Evolutionary conservation across 2,329 filamentous ascomycete genomes (phyloP).

Genomic region (Pseudogymnoascus sp.): DNA sequence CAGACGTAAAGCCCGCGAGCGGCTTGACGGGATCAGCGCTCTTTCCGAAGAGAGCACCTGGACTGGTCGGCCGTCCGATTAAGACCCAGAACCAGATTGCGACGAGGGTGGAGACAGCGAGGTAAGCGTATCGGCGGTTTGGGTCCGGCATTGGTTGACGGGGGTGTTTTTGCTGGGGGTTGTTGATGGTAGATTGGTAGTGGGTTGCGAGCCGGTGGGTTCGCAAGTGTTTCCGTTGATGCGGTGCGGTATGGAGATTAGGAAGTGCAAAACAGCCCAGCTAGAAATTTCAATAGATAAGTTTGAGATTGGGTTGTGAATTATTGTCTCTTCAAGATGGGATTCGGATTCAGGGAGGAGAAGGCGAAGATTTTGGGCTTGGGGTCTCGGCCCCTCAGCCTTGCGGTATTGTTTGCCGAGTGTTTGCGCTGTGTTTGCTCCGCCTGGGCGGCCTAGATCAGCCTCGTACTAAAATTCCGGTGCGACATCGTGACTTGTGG

Average conservation of each 20-base stretch:
- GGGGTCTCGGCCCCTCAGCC: slow-evolving; percentile 7
- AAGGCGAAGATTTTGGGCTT: not conserved
- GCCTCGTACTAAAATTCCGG: slow-evolving; percentile 4
- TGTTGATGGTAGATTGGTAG: not conserved
- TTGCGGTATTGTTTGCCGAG: not conserved
- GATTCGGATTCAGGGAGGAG: not conserved
- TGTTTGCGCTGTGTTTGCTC: slow-evolving; percentile 1
- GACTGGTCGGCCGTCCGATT: slow-evolving; percentile 15
- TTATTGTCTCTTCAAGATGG: not conserved
- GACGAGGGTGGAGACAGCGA: slow-evolving; percentile 15
- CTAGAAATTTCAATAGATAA: not conserved
- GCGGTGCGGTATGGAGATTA: not conserved
- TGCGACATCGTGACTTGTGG: not conserved
- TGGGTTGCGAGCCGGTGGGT: not conserved
- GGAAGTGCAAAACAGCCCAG: not conserved
- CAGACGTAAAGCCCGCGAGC: not conserved
- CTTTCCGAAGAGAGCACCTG: not conserved
- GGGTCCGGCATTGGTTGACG: not conserved
- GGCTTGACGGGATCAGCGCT: not conserved
- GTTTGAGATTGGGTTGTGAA: not conserved
- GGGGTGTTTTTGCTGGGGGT: not conserved
- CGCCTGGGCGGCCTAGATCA: not conserved
- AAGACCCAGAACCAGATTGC: slow-evolving; percentile 20
- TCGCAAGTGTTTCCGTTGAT: not conserved
- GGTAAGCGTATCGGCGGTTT: slow-evolving; percentile 17